phyloP scores from a whole-genome alignment of 2,329 filamentous ascomycete species.

The Xylariaceae sp. region DNA sequence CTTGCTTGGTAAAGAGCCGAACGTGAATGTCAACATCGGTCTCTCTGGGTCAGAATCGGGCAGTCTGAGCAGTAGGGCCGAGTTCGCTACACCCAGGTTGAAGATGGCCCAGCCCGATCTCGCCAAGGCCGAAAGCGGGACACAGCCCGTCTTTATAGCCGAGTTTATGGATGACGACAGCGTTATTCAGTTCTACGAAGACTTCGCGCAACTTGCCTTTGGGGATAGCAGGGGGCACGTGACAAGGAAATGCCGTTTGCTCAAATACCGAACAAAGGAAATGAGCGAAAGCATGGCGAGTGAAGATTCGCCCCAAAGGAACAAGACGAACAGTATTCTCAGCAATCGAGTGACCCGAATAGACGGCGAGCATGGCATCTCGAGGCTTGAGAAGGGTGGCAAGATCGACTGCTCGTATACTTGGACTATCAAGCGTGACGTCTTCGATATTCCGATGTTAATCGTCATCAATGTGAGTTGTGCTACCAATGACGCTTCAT shows the following conservation, averaged over 20 bases:
- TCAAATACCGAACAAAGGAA: constrained; percentile 83
- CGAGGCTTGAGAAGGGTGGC: constrained; percentile 77
- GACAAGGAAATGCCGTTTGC: constrained; percentile 75
- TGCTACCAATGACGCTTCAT: not conserved
- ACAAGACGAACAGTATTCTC: constrained; percentile 44
- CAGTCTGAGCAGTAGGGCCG: constrained; percentile 38
- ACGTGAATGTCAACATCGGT: constrained; percentile 74
- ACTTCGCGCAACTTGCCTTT: constrained; percentile 89
- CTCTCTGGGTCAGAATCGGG: constrained; percentile 42
- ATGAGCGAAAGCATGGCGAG: constrained; percentile 35
- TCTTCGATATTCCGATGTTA: constrained; percentile 97
- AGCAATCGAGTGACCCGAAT: constrained; percentile 59
- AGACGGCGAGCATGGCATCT: constrained; percentile 73
- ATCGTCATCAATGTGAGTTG: constrained; percentile 94
- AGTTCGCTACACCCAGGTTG: constrained; percentile 48
- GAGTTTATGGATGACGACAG: constrained; percentile 92
- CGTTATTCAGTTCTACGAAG: constrained; percentile 91
- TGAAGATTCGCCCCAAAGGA: constrained; percentile 43
- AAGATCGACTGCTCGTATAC: constrained; percentile 94
- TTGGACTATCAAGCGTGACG: constrained; percentile 95
- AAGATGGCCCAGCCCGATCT: constrained; percentile 39
- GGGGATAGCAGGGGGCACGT: constrained; percentile 84
- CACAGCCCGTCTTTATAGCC: constrained; percentile 82
- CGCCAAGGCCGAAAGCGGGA: constrained; percentile 38
- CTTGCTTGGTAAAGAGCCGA: constrained; percentile 79